phyloP scores from a whole-genome alignment of 441 rosid genomes.

The Bruguiera hainesii region DNA sequence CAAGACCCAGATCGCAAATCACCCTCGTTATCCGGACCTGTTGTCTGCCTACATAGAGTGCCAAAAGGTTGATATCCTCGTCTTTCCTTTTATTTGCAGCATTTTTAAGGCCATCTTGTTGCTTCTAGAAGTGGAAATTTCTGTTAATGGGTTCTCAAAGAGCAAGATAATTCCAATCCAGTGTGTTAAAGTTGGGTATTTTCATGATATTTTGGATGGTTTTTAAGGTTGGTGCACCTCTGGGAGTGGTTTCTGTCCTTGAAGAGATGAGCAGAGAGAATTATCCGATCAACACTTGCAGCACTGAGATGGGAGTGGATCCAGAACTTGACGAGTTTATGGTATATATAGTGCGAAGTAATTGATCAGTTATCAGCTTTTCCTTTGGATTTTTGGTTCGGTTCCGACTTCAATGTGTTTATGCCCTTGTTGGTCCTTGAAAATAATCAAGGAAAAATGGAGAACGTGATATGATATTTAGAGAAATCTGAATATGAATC shows the following conservation, averaged over 20 bases:
- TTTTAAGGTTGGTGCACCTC: slow-evolving; percentile 63
- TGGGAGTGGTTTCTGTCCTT: slow-evolving; percentile 41
- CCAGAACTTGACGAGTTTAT: slow-evolving; percentile 69
- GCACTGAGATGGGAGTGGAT: slow-evolving; percentile 45
- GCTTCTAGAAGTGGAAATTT: neutral
- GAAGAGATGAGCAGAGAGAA: slow-evolving; percentile 44
- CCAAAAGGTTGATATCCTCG: slow-evolving; percentile 41
- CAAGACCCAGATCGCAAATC: slow-evolving; percentile 60
- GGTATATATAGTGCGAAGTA: slow-evolving; percentile 27
- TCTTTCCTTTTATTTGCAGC: neutral
- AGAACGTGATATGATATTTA: neutral
- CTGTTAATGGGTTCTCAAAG: neutral
- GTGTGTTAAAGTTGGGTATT: neutral
- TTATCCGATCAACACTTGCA: slow-evolving; percentile 18
- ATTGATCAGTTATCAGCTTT: neutral
- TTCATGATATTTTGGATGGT: neutral
- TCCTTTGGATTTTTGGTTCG: neutral
- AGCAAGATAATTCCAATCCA: neutral
- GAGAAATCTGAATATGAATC: neutral
- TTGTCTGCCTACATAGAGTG: slow-evolving; percentile 55
- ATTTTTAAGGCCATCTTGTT: neutral
- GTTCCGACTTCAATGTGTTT: neutral
- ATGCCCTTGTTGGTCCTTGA: slow-evolving; percentile 10
- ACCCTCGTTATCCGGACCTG: slow-evolving; percentile 58
- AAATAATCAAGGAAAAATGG: slow-evolving; percentile 1